Base-by-base conservation (phyloP, 257 asterid genomes). In the Scutellaria galericulata region DNA sequence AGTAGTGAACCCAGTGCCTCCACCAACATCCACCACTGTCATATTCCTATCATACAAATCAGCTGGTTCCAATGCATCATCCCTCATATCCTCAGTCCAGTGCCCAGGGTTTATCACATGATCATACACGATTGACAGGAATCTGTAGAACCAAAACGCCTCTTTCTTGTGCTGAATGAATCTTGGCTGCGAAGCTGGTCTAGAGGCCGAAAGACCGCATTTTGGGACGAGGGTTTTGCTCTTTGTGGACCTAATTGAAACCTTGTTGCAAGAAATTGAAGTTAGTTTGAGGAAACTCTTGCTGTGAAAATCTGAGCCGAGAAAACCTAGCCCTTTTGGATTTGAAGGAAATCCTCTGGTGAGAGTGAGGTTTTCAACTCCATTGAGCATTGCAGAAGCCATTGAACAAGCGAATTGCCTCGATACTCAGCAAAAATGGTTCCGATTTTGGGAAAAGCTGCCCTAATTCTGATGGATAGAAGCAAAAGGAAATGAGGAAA, bases 1-100 rank as follows among this genome's bases (percentile, higher is more conserved):
- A 74, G 99, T 94, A 22, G 99, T 87, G 75, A 91, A 91, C 62
- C 99, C 98, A 0, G 99, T 94, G 5, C 98, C 97, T 1, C 98
- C 99, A 53, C 99, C 99, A 59, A 92, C 98, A 75, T 92, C 99
- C 76, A 90, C 96, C 77, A 95, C 99, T 1, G 55, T 66, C 90
- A 92, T 47, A 62, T 83, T 74, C 79, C 88, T 73, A 47, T 73
- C 74, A 52, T 37, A 68, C 56, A 95, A 83, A 40, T 88, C 96
- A 35, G 99, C 99, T 5, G 97, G 98, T 77, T 95, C 97, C 70
- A 95, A 86, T 13, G 99, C 99, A 2, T 95, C 99, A 22, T 92
- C 97, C 68, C 99, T 82, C 99, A 92, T 92, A 46, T 95, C 99
- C 79, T 92, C 98, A 6, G 99, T 95, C 98, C 98, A 92, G 59